Evolutionary conservation across 2,329 filamentous ascomycete genomes (phyloP).

Genomic region (Ophiosphaerella herpotricha): DNA sequence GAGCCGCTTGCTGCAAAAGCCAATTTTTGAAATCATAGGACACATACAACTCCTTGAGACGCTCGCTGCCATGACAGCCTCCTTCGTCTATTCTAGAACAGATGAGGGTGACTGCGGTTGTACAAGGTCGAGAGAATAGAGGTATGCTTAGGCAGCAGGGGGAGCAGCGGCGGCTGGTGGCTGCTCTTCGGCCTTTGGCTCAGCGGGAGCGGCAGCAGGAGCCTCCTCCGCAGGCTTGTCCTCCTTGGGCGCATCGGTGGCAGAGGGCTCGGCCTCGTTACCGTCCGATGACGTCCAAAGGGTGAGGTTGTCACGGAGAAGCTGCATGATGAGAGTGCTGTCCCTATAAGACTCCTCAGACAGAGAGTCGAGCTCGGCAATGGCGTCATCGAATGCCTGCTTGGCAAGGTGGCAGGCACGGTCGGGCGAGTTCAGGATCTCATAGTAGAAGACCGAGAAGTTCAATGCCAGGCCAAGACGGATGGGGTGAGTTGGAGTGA

Average conservation of each 20-base stretch:
- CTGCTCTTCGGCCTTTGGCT: slow-evolving; percentile 38
- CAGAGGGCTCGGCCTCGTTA: slow-evolving; percentile 73
- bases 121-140: slow-evolving; percentile 39
- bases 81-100: slow-evolving; percentile 40
- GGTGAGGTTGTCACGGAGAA: slow-evolving; percentile 96
- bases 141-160: slow-evolving; percentile 40
- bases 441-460: slow-evolving; percentile 99
- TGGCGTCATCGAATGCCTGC: slow-evolving; percentile 98
- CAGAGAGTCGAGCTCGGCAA: slow-evolving; percentile 96
- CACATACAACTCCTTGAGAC: slow-evolving; percentile 46
- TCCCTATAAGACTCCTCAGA: slow-evolving; percentile 99
- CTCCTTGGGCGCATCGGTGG: slow-evolving; percentile 64
- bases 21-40: slow-evolving; percentile 48
- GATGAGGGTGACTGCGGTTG: slow-evolving; percentile 38
- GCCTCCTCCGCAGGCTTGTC: slow-evolving; percentile 59
- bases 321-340: slow-evolving; percentile 99
- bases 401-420: slow-evolving; percentile 98
- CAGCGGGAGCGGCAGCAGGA: slow-evolving; percentile 50
- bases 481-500: slow-evolving; percentile 97
- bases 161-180: slow-evolving; percentile 36
- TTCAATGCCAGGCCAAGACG: slow-evolving; percentile 96
- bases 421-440: slow-evolving; percentile 97
- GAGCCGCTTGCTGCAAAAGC: slow-evolving; percentile 48
- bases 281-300: slow-evolving; percentile 96
- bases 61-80: slow-evolving; percentile 42